Evolutionary conservation across 1,139 yeast species (phyloP).

Genomic region (Yamadazyma diddensiae): DNA sequence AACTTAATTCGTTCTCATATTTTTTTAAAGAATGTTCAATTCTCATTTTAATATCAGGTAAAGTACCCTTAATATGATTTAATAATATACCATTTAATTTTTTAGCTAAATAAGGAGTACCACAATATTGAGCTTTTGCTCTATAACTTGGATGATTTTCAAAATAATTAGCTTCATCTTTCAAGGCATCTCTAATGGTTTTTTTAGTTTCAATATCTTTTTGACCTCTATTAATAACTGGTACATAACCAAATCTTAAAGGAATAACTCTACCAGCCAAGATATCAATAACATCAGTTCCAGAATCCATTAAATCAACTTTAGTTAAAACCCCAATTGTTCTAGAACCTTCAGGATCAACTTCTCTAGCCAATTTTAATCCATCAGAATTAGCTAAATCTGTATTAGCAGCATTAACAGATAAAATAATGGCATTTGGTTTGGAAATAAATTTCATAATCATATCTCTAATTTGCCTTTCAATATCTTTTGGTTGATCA

Average conservation of each 20-base stretch:
- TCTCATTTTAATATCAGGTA: conserved; percentile 90
- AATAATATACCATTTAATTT: conserved; percentile 85
- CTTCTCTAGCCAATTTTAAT: conserved; percentile 92
- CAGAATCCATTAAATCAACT: conserved; percentile 96
- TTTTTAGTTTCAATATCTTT: conserved; percentile 86
- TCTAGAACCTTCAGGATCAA: conserved; percentile 95
- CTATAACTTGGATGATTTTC: conserved; percentile 74
- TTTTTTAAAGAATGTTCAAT: conserved; percentile 81
- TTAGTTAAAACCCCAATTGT: conserved; percentile 97
- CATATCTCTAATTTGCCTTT: conserved; percentile 92
- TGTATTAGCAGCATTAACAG: conserved; percentile 96
- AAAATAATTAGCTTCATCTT: conserved; percentile 75
- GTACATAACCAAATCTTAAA: conserved; percentile 91
- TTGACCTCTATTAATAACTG: conserved; percentile 97
- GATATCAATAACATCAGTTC: conserved; percentile 97
- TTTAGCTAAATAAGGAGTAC: conserved; percentile 95
- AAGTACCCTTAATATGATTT: conserved; percentile 90
- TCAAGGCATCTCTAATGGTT: conserved; percentile 84
- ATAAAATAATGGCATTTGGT: conserved; percentile 92
- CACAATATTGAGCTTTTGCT: conserved; percentile 87
- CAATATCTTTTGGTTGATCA: conserved; percentile 97
- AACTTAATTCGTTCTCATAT: conserved; percentile 73
- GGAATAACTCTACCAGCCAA: conserved; percentile 96
- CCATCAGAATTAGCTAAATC: conserved; percentile 98
- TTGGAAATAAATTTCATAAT: conserved; percentile 88